Evolutionary conservation across 1,284 basidiomycete species (phyloP).

Genomic region (Boletellus sp.): DNA sequence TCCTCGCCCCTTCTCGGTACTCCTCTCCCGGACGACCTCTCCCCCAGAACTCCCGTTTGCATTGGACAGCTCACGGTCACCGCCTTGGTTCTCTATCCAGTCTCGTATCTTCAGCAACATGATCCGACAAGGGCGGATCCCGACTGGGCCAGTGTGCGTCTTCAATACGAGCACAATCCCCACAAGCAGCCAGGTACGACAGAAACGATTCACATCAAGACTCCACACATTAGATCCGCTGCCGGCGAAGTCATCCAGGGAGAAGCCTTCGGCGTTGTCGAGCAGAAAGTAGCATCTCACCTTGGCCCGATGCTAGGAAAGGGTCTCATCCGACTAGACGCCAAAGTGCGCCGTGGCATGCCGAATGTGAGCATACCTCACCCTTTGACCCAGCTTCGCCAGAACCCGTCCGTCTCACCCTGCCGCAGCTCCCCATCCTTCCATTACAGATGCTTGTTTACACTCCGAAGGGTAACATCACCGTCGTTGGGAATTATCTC

Average conservation of each 20-base stretch:
- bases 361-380: slow-evolving; percentile 48
- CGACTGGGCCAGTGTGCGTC: slow-evolving; percentile 76
- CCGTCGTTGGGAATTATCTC: slow-evolving; percentile 75
- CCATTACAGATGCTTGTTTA: slow-evolving; percentile 86
- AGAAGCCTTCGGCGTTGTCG: slow-evolving; percentile 81
- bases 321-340: slow-evolving; percentile 82
- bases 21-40: slow-evolving; percentile 48
- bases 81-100: slow-evolving; percentile 83
- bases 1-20: slow-evolving; percentile 36
- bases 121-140: slow-evolving; percentile 41
- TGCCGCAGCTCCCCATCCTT: slow-evolving; percentile 67
- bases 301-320: slow-evolving; percentile 80
- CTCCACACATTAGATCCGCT: slow-evolving; percentile 50
- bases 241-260: slow-evolving; percentile 51
- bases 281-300: slow-evolving; percentile 74
- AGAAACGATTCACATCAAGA: slow-evolving; percentile 80
- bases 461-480: slow-evolving; percentile 88
- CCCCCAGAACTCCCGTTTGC: slow-evolving; percentile 79
- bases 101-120: slow-evolving; percentile 62
- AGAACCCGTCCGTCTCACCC: slow-evolving; percentile 19
- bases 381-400: slow-evolving; percentile 10
- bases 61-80: slow-evolving; percentile 82
- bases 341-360: slow-evolving; percentile 63
- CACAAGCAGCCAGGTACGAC: slow-evolving; percentile 49
- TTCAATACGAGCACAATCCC: slow-evolving; percentile 66